Percentiles rank a stretch among this genome's conserved stretches.
Evolutionary conservation across 2,329 filamentous ascomycete genomes (phyloP).

Genomic region (Fusarium coffeatum): DNA sequence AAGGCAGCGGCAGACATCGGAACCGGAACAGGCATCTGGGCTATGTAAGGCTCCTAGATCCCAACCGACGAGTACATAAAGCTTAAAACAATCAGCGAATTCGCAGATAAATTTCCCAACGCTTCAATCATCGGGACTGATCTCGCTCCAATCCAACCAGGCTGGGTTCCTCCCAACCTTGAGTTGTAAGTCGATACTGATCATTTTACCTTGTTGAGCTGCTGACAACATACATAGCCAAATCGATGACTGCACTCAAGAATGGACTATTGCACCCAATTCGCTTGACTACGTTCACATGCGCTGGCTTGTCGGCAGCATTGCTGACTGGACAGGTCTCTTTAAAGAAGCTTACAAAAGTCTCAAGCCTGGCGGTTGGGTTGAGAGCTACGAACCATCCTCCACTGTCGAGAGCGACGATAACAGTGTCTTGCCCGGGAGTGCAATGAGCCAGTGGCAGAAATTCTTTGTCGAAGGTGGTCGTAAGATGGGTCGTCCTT

Average conservation of each 20-base stretch:
- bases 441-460: slow-evolving; percentile 1
- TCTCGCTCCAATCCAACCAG: slow-evolving; percentile 7
- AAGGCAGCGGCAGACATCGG: slow-evolving; percentile 3
- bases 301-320: slow-evolving; percentile 4
- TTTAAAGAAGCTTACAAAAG: neutral
- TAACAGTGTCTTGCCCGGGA: neutral
- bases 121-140: neutral
- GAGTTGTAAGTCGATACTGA: neutral
- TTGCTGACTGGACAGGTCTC: neutral
- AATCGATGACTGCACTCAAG: slow-evolving; percentile 9
- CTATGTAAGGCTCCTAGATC: neutral
- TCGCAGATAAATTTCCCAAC: neutral
- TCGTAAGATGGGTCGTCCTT: neutral
- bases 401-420: neutral
- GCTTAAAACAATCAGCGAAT: neutral
- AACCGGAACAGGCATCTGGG: slow-evolving; percentile 22
- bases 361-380: slow-evolving; percentile 2
- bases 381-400: slow-evolving; percentile 18
- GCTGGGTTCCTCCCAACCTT: slow-evolving; percentile 5
- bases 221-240: neutral
- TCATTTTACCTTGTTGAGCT: too few species aligned
- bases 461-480: slow-evolving; percentile 20
- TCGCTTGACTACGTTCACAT: slow-evolving; percentile 11
- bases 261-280: neutral
- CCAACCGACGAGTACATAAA: accelerated